Conservation (phyloP, 148 eudicot genomes). For the Limonium bicolor region DNA sequence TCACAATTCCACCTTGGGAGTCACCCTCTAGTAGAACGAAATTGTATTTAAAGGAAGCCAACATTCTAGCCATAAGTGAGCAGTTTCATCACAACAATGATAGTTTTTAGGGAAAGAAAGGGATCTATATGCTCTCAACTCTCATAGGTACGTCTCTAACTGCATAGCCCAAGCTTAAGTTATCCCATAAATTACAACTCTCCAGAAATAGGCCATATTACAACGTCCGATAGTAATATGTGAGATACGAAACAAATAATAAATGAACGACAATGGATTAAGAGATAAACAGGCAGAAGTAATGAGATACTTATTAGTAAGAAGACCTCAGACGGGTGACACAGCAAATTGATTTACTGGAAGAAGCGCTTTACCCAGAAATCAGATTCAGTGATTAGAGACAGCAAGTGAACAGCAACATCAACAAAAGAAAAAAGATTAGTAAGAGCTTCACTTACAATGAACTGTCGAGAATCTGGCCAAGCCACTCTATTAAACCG, state of each 20-base stretch:
- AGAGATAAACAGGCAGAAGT: background rate
- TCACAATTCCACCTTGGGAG: too few relatives aligned
- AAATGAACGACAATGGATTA: background rate
- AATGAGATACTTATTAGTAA: background rate
- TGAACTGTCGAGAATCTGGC: conserved; percentile 48
- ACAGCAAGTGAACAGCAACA: background rate
- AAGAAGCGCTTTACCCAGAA: too few relatives aligned
- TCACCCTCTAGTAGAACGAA: background rate
- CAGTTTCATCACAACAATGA: too few relatives aligned
- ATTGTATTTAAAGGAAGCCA: background rate
- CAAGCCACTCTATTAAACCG: conserved; percentile 54
- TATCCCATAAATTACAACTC: background rate
- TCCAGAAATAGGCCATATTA: background rate
- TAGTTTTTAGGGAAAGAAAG: too few relatives aligned
- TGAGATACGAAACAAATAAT: background rate
- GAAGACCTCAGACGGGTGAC: too few relatives aligned
- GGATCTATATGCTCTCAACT: too few relatives aligned
- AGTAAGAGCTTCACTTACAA: conserved; percentile 22
- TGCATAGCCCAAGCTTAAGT: background rate
- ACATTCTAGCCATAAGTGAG: background rate
- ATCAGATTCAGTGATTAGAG: too few relatives aligned
- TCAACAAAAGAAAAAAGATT: background rate
- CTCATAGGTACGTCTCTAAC: too few relatives aligned
- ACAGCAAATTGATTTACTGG: too few relatives aligned
- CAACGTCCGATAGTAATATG: background rate